Conservation (phyloP, 331 rosid species). For the Rosa hybrid region DNA sequence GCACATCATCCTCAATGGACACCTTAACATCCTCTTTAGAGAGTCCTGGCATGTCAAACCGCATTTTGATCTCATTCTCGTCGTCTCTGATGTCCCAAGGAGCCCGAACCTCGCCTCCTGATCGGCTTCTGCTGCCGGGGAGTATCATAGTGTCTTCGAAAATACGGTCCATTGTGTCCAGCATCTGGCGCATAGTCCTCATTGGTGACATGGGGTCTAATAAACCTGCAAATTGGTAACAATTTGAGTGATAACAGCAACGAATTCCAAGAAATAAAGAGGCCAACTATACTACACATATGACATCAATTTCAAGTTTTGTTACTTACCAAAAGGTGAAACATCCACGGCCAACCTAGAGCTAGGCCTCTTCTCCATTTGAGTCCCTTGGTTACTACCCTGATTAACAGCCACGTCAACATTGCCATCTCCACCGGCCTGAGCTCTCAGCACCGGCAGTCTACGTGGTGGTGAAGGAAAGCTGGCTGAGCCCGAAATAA, state of each 20-base stretch:
- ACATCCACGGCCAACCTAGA: conserved; percentile 51
- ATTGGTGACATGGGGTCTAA: conserved; percentile 74
- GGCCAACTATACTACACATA: too few species aligned
- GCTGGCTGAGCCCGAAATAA: conserved; percentile 23
- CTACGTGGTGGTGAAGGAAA: conserved; percentile 36
- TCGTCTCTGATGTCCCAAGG: conserved; percentile 80
- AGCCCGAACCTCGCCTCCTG: conserved; percentile 47
- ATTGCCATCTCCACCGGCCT: conserved; percentile 39
- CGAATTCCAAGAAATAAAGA: too few species aligned
- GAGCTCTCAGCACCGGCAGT: conserved; percentile 41
- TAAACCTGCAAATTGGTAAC: conserved; percentile 36
- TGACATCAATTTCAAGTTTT: background rate
- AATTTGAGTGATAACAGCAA: background rate
- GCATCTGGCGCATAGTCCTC: conserved; percentile 80
- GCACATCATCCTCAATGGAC: conserved; percentile 60
- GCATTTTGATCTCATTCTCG: conserved; percentile 62
- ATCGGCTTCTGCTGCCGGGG: conserved; percentile 42
- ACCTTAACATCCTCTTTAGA: conserved; percentile 75
- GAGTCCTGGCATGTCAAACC: conserved; percentile 90
- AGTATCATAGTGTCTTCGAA: conserved; percentile 55
- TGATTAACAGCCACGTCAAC: conserved; percentile 53
- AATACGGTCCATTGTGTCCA: conserved; percentile 68
- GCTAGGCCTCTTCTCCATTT: conserved; percentile 54
- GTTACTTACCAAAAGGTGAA: conserved; percentile 61
- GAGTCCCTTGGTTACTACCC: conserved; percentile 31